These are phyloP conservation scores for Paecilomyces sp. DNA, from an alignment of 2,329 filamentous ascomycete genomes.

Conservation along the genomic window DNA sequence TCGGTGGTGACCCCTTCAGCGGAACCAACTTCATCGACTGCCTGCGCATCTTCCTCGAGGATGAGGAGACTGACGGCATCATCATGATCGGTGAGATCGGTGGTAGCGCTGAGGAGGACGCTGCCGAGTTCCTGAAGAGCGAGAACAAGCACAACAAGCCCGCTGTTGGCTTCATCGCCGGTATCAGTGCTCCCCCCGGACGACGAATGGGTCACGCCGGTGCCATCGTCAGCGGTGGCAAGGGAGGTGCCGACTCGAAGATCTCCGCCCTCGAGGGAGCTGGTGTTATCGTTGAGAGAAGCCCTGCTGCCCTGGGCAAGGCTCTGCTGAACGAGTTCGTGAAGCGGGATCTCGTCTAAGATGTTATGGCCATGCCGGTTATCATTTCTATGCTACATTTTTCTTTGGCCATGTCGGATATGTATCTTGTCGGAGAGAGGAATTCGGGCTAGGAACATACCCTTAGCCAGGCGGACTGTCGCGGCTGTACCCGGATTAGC, in stretches of 20 bases:
- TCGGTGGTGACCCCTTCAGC: conserved; percentile 96
- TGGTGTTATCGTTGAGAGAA: conserved; percentile 93
- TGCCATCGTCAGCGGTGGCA: conserved; percentile 94
- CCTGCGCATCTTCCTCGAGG: conserved; percentile 91
- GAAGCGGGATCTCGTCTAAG: conserved; percentile 86
- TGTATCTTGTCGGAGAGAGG: neutral
- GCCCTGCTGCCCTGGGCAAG: conserved; percentile 86
- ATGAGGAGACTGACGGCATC: conserved; percentile 95
- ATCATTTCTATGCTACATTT: conserved; percentile 2
- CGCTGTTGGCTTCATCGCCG: conserved; percentile 95
- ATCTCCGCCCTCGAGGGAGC: conserved; percentile 88
- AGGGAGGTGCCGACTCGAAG: conserved; percentile 97
- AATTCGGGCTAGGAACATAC: neutral
- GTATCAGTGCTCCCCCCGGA: conserved; percentile 93
- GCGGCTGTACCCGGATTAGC: neutral
- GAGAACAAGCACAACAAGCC: conserved; percentile 94
- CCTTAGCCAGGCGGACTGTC: neutral
- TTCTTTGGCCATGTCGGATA: conserved; percentile 4
- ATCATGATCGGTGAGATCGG: conserved; percentile 99
- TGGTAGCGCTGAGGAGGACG: conserved; percentile 94
- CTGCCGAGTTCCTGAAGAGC: conserved; percentile 87
- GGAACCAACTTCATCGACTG: conserved; percentile 99
- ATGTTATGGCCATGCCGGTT: conserved; percentile 7
- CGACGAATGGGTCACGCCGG: conserved; percentile 98
- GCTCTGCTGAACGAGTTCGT: conserved; percentile 92